Evolutionary conservation across 2,329 filamentous ascomycete species (phyloP).

Genomic region (Fusarium bactridioides): DNA sequence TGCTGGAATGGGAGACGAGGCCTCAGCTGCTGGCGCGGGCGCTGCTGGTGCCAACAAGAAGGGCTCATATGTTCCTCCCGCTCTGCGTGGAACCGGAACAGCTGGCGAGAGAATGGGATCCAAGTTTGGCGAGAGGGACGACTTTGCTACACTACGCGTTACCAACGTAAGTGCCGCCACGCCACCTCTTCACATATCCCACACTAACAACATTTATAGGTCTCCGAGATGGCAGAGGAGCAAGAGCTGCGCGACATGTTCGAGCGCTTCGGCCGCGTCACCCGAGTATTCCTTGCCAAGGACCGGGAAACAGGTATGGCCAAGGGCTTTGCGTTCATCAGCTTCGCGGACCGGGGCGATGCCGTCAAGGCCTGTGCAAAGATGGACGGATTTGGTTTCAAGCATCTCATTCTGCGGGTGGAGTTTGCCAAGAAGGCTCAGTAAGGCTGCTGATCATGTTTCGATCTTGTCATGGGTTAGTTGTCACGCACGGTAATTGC

Average conservation of each 20-base stretch:
- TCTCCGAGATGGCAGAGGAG: constrained; percentile 97
- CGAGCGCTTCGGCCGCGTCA: constrained; percentile 95
- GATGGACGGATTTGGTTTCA: constrained; percentile 96
- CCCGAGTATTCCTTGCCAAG: constrained; percentile 96
- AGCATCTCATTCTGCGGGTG: constrained; percentile 85
- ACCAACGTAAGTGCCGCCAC: constrained; percentile 81
- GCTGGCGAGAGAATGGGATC: constrained; percentile 85
- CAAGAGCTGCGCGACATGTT: constrained; percentile 96
- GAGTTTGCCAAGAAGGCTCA: constrained; percentile 83
- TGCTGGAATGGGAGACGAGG: constrained; percentile 62
- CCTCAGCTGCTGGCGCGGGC: constrained; percentile 53
- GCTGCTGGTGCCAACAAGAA: constrained; percentile 64
- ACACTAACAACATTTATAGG: constrained; percentile 60
- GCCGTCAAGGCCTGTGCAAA: constrained; percentile 93
- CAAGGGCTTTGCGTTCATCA: constrained; percentile 99
- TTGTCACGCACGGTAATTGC: constrained; percentile 41
- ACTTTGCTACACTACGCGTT: constrained; percentile 93
- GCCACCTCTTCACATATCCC: neutral
- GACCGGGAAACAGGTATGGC: constrained; percentile 95
- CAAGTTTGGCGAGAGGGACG: constrained; percentile 93
- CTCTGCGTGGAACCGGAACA: constrained; percentile 76
- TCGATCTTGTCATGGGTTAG: constrained; percentile 43
- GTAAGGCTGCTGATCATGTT: constrained; percentile 44
- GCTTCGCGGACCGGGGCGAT: constrained; percentile 88
- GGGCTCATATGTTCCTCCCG: constrained; percentile 92